Evolutionary conservation across 2,329 filamentous ascomycete species (phyloP).

Genomic region (Teratosphaeria pseudoeucalypti): DNA sequence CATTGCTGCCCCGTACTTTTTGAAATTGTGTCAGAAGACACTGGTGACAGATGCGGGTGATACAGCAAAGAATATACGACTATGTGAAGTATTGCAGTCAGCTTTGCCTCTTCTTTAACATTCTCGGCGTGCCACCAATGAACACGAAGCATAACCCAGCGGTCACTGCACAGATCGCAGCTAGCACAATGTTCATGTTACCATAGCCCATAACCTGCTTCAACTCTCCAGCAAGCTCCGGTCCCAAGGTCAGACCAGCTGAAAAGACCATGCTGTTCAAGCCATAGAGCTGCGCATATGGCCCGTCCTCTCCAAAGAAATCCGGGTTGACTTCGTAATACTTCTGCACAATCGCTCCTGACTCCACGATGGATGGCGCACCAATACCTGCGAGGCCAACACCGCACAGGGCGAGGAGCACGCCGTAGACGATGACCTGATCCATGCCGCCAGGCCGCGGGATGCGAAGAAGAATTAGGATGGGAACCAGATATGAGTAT

Average conservation of each 20-base stretch:
- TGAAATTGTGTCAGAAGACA: not conserved
- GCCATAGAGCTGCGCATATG: constrained; percentile 56
- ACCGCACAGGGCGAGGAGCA: constrained; percentile 38
- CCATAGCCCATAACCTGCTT: constrained; percentile 46
- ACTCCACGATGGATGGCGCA: constrained; percentile 47
- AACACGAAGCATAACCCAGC: constrained; percentile 35
- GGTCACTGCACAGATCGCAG: constrained; percentile 35
- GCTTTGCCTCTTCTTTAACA: constrained; percentile 6
- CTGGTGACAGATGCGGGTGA: not conserved
- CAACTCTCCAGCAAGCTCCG: constrained; percentile 44
- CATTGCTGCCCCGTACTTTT: no score
- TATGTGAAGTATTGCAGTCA: not conserved
- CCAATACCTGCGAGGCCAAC: constrained; percentile 45
- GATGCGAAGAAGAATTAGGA: constrained; percentile 34
- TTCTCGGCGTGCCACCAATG: constrained; percentile 34
- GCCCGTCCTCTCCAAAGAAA: constrained; percentile 46
- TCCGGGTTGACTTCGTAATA: constrained; percentile 46
- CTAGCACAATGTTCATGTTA: constrained; percentile 46
- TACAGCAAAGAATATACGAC: not conserved
- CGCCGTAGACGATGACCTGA: constrained; percentile 37
- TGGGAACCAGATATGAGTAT: constrained; percentile 34
- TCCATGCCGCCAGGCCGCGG: constrained; percentile 29
- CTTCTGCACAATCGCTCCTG: constrained; percentile 43
- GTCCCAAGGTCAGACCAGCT: constrained; percentile 49
- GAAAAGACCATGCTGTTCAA: constrained; percentile 55